phyloP scores from a whole-genome alignment of 768 basidiomycete species.

The Mycena metata region DNA sequence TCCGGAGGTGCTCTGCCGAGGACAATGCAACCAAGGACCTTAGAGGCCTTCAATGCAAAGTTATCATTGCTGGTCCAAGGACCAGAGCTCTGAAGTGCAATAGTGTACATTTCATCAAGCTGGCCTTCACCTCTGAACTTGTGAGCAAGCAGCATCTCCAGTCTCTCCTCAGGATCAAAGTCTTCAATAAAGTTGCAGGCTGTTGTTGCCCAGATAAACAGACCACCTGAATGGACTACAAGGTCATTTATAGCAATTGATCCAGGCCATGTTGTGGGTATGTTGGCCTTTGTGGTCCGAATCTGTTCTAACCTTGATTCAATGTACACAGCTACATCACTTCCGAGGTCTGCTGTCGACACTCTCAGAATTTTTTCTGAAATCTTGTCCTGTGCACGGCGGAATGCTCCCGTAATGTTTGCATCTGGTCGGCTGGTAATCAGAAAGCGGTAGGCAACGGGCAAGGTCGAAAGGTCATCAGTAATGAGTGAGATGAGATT shows the following conservation, averaged over 20 bases:
- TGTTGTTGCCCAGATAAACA: slow-evolving; percentile 45
- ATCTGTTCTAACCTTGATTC: background rate
- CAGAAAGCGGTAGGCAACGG: slow-evolving; percentile 36
- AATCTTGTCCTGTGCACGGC: no score
- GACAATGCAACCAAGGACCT: background rate
- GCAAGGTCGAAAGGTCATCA: slow-evolving; percentile 29
- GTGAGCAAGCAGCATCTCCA: background rate
- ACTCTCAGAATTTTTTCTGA: no score
- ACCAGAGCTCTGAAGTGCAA: background rate
- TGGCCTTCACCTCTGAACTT: background rate
- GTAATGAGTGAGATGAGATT: slow-evolving; percentile 32
- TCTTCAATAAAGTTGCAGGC: slow-evolving; percentile 39
- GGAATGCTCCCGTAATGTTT: slow-evolving; percentile 33
- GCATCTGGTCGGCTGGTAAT: slow-evolving; percentile 39
- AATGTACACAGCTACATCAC: no score
- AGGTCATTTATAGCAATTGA: slow-evolving; percentile 20
- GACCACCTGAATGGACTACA: slow-evolving; percentile 26
- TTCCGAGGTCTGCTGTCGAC: no score
- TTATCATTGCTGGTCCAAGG: background rate
- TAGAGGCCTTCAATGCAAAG: background rate
- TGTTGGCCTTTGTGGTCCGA: background rate
- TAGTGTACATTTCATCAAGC: background rate
- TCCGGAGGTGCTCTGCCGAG: background rate
- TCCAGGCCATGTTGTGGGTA: slow-evolving; percentile 36
- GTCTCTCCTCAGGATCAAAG: background rate